Evolutionary conservation across 2,329 filamentous ascomycete genomes (phyloP), one percentile per base, ranked within the genome.

Genomic region (Trichoderma sp.): DNA sequence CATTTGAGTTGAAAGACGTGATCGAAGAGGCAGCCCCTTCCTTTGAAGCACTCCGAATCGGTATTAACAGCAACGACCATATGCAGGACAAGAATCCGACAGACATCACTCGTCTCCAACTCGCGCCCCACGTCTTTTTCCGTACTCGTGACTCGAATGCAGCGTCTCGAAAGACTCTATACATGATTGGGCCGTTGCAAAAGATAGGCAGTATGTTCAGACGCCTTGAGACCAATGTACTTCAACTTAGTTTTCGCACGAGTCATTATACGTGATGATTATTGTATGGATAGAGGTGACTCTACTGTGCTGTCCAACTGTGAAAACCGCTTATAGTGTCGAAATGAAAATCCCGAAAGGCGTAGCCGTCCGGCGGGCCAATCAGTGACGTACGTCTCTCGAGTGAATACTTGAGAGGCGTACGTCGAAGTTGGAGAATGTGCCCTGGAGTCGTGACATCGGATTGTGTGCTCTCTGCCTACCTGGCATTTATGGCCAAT

Each of bases 1-100:
- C 4, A 6, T 6, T 0, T 1, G 50, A 56, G 11, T 1, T 24
- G 11, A 24, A 56, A 14, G 21, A 14, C n/a, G 5, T 6, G 3
- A 24, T 14, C 7, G 2, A 56, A 6, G 11, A 12, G 3, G 5
- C 6, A 56, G 4, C 11, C 11, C 8, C 0, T 14, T 24, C n/a
- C 9, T 24, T 14, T 0, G 0, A 21, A 24, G 50, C 11, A 14
- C 21, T 3, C n/a, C 11, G 0, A 3, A 11, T 3, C n/a, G 5
- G 9, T 53, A 21, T 6, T 24, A 53, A 24, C 45, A 1, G n/a
- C 4, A 53, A n/a, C 4, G n/a, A 12, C 45, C 6, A 3, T 5
- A 6, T 56, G 21, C 50, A 24, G 5, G 21, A 7, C n/a, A 56
- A 12, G 21, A 3, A 56, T 56, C 11, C 21, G 50, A 24, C 1